These are phyloP conservation scores for Adiantum capillusveneris DNA, from an alignment of 75 land plant species.

Conservation along the genomic window DNA sequence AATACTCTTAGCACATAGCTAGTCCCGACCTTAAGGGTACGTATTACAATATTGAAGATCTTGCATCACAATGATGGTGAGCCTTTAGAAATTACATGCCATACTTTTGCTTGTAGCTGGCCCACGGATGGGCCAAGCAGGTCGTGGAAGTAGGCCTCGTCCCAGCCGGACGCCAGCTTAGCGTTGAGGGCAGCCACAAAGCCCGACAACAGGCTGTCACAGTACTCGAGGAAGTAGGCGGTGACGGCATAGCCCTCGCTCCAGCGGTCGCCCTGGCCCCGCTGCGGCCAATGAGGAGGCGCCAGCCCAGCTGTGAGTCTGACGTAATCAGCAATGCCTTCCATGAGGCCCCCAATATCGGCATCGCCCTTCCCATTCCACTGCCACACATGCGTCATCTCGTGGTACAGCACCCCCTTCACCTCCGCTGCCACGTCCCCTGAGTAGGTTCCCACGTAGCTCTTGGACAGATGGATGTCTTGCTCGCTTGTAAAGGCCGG, in stretches of 20 bases:
- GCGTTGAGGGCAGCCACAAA: slow-evolving; percentile 5
- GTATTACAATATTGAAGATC: too few relatives aligned
- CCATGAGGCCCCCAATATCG: background rate
- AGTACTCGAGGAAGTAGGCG: slow-evolving; percentile 1
- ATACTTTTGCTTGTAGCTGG: slow-evolving; percentile 37
- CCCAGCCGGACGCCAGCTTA: slow-evolving; percentile 8
- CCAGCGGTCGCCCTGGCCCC: background rate
- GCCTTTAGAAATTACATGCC: too few relatives aligned
- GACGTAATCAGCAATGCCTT: background rate
- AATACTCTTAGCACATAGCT: too few relatives aligned
- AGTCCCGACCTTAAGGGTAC: too few relatives aligned
- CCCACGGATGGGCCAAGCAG: slow-evolving; percentile 27
- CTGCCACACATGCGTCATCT: slow-evolving; percentile 12
- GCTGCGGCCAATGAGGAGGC: background rate
- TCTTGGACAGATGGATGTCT: too few relatives aligned
- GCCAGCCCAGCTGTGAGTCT: background rate
- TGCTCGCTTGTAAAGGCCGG: background rate
- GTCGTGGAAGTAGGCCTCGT: slow-evolving; percentile 1
- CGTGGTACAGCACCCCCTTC: slow-evolving; percentile 4
- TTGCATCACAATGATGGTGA: too few relatives aligned
- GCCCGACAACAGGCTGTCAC: background rate
- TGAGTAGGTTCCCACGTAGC: too few relatives aligned
- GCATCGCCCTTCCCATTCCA: slow-evolving; percentile 6
- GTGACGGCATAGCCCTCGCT: slow-evolving; percentile 4
- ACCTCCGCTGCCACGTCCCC: background rate